Evolutionary conservation across 2,329 filamentous ascomycete species (phyloP).

Genomic region (Nannizzia gypsea): DNA sequence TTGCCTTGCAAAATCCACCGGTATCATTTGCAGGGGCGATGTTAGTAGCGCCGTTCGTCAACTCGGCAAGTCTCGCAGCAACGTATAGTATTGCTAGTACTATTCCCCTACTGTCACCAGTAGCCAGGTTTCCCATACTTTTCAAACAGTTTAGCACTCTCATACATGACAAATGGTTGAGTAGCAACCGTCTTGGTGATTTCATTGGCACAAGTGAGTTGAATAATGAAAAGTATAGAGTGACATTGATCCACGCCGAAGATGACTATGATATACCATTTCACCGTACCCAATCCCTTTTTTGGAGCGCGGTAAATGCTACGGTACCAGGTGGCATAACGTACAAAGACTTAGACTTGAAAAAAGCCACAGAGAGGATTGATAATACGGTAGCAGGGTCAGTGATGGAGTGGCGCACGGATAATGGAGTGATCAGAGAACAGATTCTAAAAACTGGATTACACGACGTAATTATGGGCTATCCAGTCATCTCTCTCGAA

Average conservation of each 20-base stretch:
- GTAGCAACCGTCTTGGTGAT: slow-evolving; percentile 37
- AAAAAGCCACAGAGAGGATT: slow-evolving; percentile 31
- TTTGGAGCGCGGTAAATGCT: slow-evolving; percentile 46
- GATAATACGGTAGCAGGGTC: slow-evolving; percentile 41
- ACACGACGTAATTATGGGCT: slow-evolving; percentile 49
- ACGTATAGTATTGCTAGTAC: slow-evolving; percentile 48
- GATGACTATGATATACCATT: slow-evolving; percentile 27
- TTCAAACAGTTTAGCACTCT: slow-evolving; percentile 38
- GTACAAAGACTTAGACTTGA: slow-evolving; percentile 36
- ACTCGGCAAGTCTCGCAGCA: slow-evolving; percentile 42
- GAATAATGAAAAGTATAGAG: slow-evolving; percentile 18
- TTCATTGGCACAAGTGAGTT: slow-evolving; percentile 28
- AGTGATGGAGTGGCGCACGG: slow-evolving; percentile 37
- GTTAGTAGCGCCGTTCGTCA: slow-evolving; percentile 46
- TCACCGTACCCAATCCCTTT: slow-evolving; percentile 39
- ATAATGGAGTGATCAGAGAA: slow-evolving; percentile 41
- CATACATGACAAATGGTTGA: slow-evolving; percentile 42
- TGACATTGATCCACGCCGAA: slow-evolving; percentile 27
- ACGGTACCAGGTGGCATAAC: slow-evolving; percentile 27
- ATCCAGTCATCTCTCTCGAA: slow-evolving; percentile 43
- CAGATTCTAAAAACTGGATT: slow-evolving; percentile 46
- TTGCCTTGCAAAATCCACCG: slow-evolving; percentile 32
- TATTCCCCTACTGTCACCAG: slow-evolving; percentile 43
- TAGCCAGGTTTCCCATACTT: slow-evolving; percentile 38
- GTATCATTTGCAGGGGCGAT: slow-evolving; percentile 44